These are phyloP conservation scores for Magnolia sinica DNA, from an alignment of 164 flowering plant genomes.

Conservation along the genomic window DNA sequence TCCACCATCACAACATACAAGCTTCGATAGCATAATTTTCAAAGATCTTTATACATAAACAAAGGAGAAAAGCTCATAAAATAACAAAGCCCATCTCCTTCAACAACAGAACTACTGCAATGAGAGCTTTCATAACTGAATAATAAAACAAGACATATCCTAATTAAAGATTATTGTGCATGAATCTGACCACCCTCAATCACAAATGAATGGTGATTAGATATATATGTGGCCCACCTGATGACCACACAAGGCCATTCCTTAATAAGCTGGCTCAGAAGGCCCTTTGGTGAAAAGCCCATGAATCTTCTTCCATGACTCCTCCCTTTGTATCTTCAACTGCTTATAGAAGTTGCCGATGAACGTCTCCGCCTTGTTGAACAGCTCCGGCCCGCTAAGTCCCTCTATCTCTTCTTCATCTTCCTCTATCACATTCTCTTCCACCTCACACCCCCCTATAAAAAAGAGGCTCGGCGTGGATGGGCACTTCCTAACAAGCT, in stretches of 20 bases:
- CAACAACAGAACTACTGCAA: background rate
- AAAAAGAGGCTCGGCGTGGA: constrained; percentile 66
- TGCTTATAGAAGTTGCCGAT: constrained; percentile 77
- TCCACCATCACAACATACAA: background rate
- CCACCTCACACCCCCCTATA: constrained; percentile 39
- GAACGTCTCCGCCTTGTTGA: constrained; percentile 58
- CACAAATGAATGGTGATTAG: background rate
- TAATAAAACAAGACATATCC: background rate
- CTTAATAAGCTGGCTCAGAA: constrained; percentile 19
- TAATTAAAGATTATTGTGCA: background rate
- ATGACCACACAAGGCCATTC: background rate
- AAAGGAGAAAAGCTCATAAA: background rate
- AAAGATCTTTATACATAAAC: background rate
- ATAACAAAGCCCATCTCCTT: background rate
- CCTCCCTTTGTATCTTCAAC: constrained; percentile 78
- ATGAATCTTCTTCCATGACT: constrained; percentile 67
- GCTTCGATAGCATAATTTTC: no score
- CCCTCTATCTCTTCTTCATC: constrained; percentile 30
- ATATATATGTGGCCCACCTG: background rate
- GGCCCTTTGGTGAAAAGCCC: constrained; percentile 48
- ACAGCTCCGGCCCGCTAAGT: constrained; percentile 53
- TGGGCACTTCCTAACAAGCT: constrained; percentile 43
- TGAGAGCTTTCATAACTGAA: background rate
- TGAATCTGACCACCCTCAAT: background rate
- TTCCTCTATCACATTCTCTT: constrained; percentile 12